Base-by-base conservation (phyloP, 169 alveolate genomes). In the Condylostoma magnum region DNA sequence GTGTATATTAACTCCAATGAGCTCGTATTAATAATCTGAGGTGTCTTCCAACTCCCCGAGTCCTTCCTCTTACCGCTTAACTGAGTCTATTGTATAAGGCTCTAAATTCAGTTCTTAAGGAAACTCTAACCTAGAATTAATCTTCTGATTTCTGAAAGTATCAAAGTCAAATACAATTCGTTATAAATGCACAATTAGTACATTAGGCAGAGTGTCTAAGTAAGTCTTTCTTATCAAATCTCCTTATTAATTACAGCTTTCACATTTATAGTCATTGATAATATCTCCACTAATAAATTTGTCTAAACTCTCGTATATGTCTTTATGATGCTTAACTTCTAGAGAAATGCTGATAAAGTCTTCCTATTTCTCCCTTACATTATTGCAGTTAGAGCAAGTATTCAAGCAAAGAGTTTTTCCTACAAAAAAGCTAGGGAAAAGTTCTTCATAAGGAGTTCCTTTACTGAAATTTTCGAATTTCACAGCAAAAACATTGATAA, bases 1-100 rank as follows among this genome's bases (percentile, higher is more conserved):
- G 68, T 92, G 97, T 8, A 89, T 90, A 8, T 84, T 85, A 47
- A 92, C 90, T 8, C 97, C 97, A 30, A 80, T 91, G 33, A 92
- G 75, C 63, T 88, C 69, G 66, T 89, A 92, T 50, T 85, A 66
- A 69, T 75, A 89, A 54, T 82, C 76, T 18, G 28, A 60, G n/a
- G 1, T 41, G 43, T 57, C 54, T 38, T 54, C 36, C 28, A 43
- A 20, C 41, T 47, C 76, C 51, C 63, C 54, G 34, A 36, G 46
- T 34, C 58, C 51, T 53, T 48, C 25, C 22, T 63, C 66, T 57
- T 47, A 30, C 12, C 43, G 50, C 25, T 41, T 47, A 22, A 85
- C 66, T 6, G 90, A 91, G 71, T 79, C 87, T 79, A 83, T 70
- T 34, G 91, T 79, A 77, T 85, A 89, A 0, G 80, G 75, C 38